Evolutionary conservation across 805 yeast genomes (phyloP).

Genomic region (Metschnikowia similis): DNA sequence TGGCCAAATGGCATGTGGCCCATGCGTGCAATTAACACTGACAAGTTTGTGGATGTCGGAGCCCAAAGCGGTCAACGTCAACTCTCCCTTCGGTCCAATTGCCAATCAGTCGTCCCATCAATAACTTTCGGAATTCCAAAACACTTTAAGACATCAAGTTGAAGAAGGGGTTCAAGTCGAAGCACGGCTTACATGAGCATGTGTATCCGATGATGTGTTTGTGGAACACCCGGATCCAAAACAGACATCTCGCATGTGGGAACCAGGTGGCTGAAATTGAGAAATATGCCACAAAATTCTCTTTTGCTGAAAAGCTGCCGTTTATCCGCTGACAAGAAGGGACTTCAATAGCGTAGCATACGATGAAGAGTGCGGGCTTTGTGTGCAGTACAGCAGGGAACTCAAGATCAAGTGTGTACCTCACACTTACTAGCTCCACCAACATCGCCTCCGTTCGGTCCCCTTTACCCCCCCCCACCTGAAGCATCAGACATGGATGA

Average conservation of each 20-base stretch:
- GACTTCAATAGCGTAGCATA: background rate
- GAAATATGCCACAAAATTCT: too few species aligned
- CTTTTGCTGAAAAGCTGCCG: background rate
- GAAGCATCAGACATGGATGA: conserved; percentile 30
- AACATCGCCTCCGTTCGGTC: background rate
- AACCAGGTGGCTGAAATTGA: too few species aligned
- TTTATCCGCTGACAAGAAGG: background rate
- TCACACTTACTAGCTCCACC: background rate
- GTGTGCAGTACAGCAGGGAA: background rate
- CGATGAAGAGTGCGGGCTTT: background rate
- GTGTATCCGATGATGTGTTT: background rate
- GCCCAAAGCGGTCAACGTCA: too few species aligned
- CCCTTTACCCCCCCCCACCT: too few species aligned
- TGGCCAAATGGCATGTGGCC: too few species aligned
- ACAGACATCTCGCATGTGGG: background rate
- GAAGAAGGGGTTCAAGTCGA: background rate
- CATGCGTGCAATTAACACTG: too few species aligned
- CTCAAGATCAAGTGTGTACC: background rate
- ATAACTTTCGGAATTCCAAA: too few species aligned
- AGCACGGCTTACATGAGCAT: background rate
- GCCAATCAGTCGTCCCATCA: too few species aligned
- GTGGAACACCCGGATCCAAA: background rate
- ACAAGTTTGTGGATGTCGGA: too few species aligned
- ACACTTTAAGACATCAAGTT: background rate
- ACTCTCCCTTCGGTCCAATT: too few species aligned